Evolutionary conservation across 257 asterid species (phyloP).

Genomic region (Solanum lycopersicoides): DNA sequence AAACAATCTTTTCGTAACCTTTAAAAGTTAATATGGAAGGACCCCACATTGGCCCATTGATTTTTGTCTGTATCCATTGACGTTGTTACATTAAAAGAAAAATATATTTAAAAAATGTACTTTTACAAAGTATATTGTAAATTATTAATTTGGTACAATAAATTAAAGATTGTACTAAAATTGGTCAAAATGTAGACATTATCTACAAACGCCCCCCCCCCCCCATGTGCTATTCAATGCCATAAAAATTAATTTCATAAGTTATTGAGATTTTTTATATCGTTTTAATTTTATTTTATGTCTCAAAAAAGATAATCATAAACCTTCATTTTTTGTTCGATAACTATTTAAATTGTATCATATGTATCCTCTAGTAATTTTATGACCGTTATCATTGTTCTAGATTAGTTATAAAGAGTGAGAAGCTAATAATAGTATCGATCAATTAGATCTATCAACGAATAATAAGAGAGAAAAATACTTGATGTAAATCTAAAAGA

Average conservation of each 20-base stretch:
- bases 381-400: background rate
- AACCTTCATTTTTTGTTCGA: background rate
- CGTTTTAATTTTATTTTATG: background rate
- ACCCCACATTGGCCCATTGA: background rate
- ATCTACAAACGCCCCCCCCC: constrained; percentile 25
- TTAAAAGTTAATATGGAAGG: background rate
- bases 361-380: background rate
- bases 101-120: background rate
- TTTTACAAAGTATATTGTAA: background rate
- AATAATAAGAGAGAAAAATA: background rate
- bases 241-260: background rate
- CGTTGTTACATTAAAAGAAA: background rate
- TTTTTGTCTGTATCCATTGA: constrained; percentile 9
- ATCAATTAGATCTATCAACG: background rate
- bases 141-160: background rate
- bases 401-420: background rate
- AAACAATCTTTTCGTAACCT: background rate
- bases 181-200: constrained; percentile 19
- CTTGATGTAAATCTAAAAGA: too few relatives aligned
- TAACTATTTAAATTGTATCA: background rate
- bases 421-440: background rate
- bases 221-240: constrained; percentile 11
- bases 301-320: fast-evolving
- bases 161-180: background rate
- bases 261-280: background rate